Base-by-base conservation (phyloP, 306 rosid genomes). In the Quercus wislizeni region DNA sequence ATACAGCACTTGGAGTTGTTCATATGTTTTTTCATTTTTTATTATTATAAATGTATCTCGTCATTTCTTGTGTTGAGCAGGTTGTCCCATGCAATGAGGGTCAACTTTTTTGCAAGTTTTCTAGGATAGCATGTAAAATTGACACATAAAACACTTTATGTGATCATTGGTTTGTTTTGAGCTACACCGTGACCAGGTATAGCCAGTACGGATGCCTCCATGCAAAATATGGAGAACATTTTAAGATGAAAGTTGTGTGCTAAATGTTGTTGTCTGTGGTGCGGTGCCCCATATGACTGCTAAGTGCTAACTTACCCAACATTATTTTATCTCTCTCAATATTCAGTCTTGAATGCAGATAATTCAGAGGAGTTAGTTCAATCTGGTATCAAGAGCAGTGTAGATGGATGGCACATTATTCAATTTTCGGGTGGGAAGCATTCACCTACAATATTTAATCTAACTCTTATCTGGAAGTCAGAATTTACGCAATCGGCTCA, bases 341-440 rank as follows among this genome's bases (percentile, higher is more conserved):
- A 7, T 69, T 55, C 69, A 76, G 71, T 54, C 63, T 68, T 82
- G 88, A 87, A 86, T 73, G 78, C 85, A 74, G 87, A 59, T 63
- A 87, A 79, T 78, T 85, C 86, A 6, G 91, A 91, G 74, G 97
- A 92, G 71, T 31, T 93, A 55, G 88, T 90, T 74, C 78, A 88
- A 19, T 73, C 49, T 10, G 96, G 88, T 62, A 35, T 78, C 52
- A 91, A 90, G 90, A 82, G 77, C 65, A 14, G 91, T 25, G 68
- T 55, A 12, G 87, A 88, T 55, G 97, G 97, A 68, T 92, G 97
- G 98, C 98, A 95, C 78, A 65, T 64, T 38, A 87, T 95, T 80
- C 98, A 90, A 86, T 95, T 84, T 85, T 83, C 99, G 0, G 99
- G 99, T 51, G 98, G 98, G 69, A 87, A 74, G 85, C 87, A 87